phyloP scores from a whole-genome alignment of 2,329 filamentous ascomycete species.

The Penicillium paneum region DNA sequence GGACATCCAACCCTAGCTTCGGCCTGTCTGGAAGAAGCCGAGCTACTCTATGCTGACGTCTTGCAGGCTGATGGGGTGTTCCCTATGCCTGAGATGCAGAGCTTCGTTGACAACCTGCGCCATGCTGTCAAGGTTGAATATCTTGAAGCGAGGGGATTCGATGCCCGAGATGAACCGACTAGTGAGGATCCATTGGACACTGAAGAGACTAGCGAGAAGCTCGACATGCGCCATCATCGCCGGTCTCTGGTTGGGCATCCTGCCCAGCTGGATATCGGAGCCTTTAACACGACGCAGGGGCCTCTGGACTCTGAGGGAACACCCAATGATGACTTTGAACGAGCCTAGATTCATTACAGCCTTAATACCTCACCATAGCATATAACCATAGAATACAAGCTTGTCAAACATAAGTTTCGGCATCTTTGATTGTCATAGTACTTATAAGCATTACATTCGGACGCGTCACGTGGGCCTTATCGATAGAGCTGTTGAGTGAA shows the following conservation, averaged over 20 bases:
- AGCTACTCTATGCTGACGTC: slow-evolving; percentile 50
- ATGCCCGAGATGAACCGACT: slow-evolving; percentile 31
- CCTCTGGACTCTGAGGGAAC: slow-evolving; percentile 33
- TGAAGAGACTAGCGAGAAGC: slow-evolving; percentile 52
- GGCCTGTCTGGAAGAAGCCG: slow-evolving; percentile 69
- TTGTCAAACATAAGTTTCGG: neutral
- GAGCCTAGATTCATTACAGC: slow-evolving; percentile 29
- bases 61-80: slow-evolving; percentile 41
- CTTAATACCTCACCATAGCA: slow-evolving; percentile 20
- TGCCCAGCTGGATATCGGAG: slow-evolving; percentile 53
- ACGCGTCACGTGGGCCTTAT: slow-evolving; percentile 26
- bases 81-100: slow-evolving; percentile 53
- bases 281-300: slow-evolving; percentile 40
- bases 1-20: slow-evolving; percentile 76
- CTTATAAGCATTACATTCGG: neutral
- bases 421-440: neutral
- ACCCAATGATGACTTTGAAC: slow-evolving; percentile 49
- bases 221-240: slow-evolving; percentile 54
- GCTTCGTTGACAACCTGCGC: slow-evolving; percentile 44
- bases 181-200: slow-evolving; percentile 30
- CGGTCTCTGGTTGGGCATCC: slow-evolving; percentile 53
- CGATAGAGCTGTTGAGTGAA: slow-evolving; percentile 24
- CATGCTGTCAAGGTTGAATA: slow-evolving; percentile 44
- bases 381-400: slow-evolving; percentile 22
- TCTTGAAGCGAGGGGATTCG: slow-evolving; percentile 42